Percentiles rank a stretch among this genome's conserved stretches.
These are phyloP conservation scores for Naegleria lovaniensis DNA, from an alignment of 208 protist genomes.

Conservation along the genomic window DNA sequence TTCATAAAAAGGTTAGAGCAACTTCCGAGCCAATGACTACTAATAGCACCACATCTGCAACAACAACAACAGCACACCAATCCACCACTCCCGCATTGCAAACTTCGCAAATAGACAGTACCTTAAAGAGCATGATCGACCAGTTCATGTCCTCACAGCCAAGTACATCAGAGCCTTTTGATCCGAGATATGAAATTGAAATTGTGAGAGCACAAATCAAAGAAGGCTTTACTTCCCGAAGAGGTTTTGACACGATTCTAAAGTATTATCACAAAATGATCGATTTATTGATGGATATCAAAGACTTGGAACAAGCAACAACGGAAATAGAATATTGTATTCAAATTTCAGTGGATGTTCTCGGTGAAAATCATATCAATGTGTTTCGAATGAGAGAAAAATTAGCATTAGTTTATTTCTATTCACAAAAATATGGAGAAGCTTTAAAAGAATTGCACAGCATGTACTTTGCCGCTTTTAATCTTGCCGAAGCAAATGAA, in stretches of 20 bases:
- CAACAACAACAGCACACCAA: too few relatives aligned
- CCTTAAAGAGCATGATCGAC: too few relatives aligned
- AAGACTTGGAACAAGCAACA: not conserved
- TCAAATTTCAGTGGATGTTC: not conserved
- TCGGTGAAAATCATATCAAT: not conserved
- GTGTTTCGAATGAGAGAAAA: not conserved
- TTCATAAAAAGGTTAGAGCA: too few relatives aligned
- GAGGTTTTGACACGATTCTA: not conserved
- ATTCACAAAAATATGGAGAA: not conserved
- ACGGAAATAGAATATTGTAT: not conserved
- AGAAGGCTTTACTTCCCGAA: not conserved
- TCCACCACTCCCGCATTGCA: too few relatives aligned
- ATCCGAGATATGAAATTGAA: not conserved
- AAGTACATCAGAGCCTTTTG: too few relatives aligned
- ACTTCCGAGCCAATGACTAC: too few relatives aligned
- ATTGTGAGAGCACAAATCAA: not conserved
- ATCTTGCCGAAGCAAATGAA: not conserved
- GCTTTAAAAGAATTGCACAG: not conserved
- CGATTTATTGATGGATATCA: not conserved
- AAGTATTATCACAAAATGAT: not conserved
- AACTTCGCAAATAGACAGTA: too few relatives aligned
- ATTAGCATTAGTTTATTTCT: not conserved
- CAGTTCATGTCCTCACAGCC: too few relatives aligned
- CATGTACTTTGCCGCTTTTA: not conserved
- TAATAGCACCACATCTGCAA: too few relatives aligned